Percentiles rank a stretch among this genome's conserved stretches.
These are phyloP conservation scores for Aspergillus sp. DNA, from an alignment of 2,329 filamentous ascomycete species.

Conservation along the genomic window DNA sequence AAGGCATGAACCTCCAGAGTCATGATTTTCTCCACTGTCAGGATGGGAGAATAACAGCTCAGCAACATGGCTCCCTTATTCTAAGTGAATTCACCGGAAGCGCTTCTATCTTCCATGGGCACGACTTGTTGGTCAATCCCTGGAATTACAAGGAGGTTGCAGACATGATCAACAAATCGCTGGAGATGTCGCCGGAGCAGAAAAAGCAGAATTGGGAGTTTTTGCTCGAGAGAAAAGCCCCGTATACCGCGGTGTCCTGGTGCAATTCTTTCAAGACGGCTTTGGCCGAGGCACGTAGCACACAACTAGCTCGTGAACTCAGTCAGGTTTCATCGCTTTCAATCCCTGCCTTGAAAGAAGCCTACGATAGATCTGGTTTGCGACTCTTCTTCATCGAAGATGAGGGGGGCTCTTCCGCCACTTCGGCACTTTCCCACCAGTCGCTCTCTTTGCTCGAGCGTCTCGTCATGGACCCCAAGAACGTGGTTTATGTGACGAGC, in stretches of 20 bases:
- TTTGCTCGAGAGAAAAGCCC: conserved; percentile 69
- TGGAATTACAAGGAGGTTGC: conserved; percentile 91
- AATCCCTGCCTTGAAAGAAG: conserved; percentile 58
- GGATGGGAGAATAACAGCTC: conserved; percentile 69
- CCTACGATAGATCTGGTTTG: conserved; percentile 64
- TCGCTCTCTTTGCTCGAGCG: conserved; percentile 77
- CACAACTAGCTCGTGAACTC: conserved; percentile 77
- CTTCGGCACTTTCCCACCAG: conserved; percentile 70
- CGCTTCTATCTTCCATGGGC: conserved; percentile 74
- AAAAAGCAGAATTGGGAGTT: conserved; percentile 72
- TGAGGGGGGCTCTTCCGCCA: conserved; percentile 78
- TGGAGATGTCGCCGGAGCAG: conserved; percentile 77
- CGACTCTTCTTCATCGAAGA: conserved; percentile 89
- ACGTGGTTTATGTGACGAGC: conserved; percentile 89
- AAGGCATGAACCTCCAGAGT: conserved; percentile 93
- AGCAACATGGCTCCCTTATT: conserved; percentile 84
- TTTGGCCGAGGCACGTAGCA: conserved; percentile 71
- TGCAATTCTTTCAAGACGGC: conserved; percentile 67
- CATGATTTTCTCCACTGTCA: conserved; percentile 93
- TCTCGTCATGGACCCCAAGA: conserved; percentile 71
- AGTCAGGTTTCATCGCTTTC: conserved; percentile 79
- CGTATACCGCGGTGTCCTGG: conserved; percentile 82
- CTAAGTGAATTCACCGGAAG: conserved; percentile 93
- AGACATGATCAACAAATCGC: conserved; percentile 74
- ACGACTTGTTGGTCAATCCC: conserved; percentile 83